Conservation (phyloP, 371 early-diverging fungal species). For the Batrachochytrium dendrobatidis region DNA sequence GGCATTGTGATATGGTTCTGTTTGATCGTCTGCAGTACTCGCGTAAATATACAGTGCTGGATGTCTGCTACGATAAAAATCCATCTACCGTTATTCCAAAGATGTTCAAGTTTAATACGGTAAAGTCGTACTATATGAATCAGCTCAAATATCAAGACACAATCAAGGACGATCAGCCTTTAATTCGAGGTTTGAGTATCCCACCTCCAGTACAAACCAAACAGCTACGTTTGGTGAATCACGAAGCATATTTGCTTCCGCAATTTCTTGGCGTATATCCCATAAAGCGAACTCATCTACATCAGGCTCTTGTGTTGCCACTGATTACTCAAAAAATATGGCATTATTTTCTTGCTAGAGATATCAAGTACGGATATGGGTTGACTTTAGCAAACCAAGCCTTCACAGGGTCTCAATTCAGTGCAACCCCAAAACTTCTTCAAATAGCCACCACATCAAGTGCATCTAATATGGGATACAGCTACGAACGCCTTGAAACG, state of each 20-base stretch:
- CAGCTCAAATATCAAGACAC: slow-evolving; percentile 22
- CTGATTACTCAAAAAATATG: slow-evolving; percentile 30
- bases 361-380: slow-evolving; percentile 12
- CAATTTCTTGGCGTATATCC: slow-evolving; percentile 49
- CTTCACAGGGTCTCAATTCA: not conserved
- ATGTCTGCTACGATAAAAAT: slow-evolving; percentile 35
- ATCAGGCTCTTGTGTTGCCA: slow-evolving; percentile 63
- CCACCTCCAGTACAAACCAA: slow-evolving; percentile 23
- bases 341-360: slow-evolving; percentile 19
- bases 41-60: slow-evolving; percentile 50
- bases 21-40: slow-evolving; percentile 45
- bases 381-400: not conserved
- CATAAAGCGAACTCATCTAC: slow-evolving; percentile 50
- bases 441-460: slow-evolving; percentile 26
- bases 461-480: slow-evolving; percentile 50
- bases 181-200: slow-evolving; percentile 32
- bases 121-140: slow-evolving; percentile 47
- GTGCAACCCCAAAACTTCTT: slow-evolving; percentile 11
- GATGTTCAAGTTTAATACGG: slow-evolving; percentile 36
- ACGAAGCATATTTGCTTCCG: slow-evolving; percentile 44
- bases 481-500: slow-evolving; percentile 93
- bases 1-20: slow-evolving; percentile 35
- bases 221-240: slow-evolving; percentile 14
- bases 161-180: slow-evolving; percentile 38
- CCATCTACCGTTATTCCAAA: slow-evolving; percentile 33